Evolutionary conservation across 352 stramenopile species (phyloP), one percentile per base, ranked within the genome.

Genomic region (Peronospora destructor): DNA sequence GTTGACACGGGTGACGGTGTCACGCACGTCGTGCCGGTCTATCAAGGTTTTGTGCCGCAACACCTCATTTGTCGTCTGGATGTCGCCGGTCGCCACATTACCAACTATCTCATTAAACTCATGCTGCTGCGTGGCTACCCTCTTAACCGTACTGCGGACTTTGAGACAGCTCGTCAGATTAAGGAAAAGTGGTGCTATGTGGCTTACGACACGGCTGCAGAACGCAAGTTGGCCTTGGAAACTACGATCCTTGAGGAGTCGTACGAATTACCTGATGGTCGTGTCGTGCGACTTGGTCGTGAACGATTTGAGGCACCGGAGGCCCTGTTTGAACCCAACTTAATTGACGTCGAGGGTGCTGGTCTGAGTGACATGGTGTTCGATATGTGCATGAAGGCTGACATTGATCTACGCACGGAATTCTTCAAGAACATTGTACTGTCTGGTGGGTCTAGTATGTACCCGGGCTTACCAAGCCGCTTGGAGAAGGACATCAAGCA

Each of bases 351-450:
- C n/a, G 96, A 99, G 70, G 89, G 93, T 64, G 66, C 73, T 1
- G 95, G 95, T 7, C 80, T 98, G 41, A 91, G 91, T 42, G 94
- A 99, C 66, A 97, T 98, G 76, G 75, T 99, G 4, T 97, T 98
- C 50, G 91, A 98, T 49, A 98, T 97, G 76, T 98, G 98, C 71
- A 93, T 97, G 76, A 96, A 97, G 63, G 94, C 94, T n/a, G 85
- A 91, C 33, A 88, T 94, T 14, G 96, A 99, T 66, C 75, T 96
- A 32, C 84, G 95, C 43, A 77, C 78, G 4, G 94, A 96, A 47
- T 97, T 98, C 40, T 99, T 98, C 70, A 98, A 97, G 57, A 97
- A 99, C 70, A 98, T 99, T 59, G 86, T 96, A 64, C 77, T 97
- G 6, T 94, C 75, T 3, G 90, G 91, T 25, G 94, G 94, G 14